These are phyloP conservation scores for Straminergon stramineum DNA, from an alignment of 225 moss, liverwort and hornwort species.

Conservation along the genomic window DNA sequence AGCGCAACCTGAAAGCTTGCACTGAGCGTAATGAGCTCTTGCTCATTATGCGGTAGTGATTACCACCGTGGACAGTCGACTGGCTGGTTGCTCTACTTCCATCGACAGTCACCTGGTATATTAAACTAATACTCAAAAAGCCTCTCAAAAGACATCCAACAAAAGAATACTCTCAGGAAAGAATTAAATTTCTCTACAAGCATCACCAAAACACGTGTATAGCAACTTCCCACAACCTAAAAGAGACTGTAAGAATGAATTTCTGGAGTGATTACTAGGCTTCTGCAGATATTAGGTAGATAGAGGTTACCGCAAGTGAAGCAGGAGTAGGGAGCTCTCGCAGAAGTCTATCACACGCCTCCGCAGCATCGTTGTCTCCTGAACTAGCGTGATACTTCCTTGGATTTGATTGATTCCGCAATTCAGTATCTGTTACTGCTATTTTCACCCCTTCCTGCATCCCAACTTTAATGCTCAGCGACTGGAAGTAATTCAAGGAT, in stretches of 20 bases:
- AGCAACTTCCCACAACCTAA: not conserved
- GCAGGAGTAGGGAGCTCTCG: slow-evolving; percentile 94
- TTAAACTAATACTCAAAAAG: not conserved
- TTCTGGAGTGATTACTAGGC: not conserved
- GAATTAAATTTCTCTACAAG: not conserved
- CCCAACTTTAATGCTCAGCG: slow-evolving; percentile 1
- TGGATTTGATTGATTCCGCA: slow-evolving; percentile 55
- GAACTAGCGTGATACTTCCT: slow-evolving; percentile 28
- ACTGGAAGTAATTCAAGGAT: not conserved
- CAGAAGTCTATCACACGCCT: slow-evolving; percentile 73
- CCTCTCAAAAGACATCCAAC: not conserved
- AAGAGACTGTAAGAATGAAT: not conserved
- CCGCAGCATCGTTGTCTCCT: slow-evolving; percentile 57
- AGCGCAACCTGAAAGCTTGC: not conserved
- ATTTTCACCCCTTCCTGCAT: slow-evolving; percentile 85
- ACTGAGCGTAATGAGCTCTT: not conserved
- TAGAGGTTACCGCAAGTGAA: slow-evolving; percentile 63
- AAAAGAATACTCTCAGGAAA: not conserved
- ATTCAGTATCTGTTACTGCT: slow-evolving; percentile 76
- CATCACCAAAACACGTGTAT: not conserved
- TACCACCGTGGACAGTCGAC: not conserved
- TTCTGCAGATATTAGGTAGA: not conserved
- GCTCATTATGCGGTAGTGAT: not conserved
- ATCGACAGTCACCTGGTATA: not conserved
- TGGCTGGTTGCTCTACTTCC: not conserved